phyloP scores from a whole-genome alignment of 805 yeast genomes.

The Candida ipomoeae region DNA sequence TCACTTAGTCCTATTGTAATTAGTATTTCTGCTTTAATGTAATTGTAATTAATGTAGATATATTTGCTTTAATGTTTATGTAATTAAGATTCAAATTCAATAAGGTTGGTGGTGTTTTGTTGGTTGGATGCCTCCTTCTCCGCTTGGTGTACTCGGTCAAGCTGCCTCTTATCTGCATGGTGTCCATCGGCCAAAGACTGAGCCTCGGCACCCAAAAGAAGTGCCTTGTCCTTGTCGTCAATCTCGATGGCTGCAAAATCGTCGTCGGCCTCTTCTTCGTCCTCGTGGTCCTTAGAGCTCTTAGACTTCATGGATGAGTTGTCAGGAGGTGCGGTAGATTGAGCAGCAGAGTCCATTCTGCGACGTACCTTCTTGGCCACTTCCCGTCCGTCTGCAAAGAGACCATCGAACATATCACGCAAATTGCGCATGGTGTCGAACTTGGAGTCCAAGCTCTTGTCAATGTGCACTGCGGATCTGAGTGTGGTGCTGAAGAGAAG shows the following conservation, averaged over 20 bases:
- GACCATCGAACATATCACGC: conserved; percentile 85
- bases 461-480: conserved; percentile 62
- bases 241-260: conserved; percentile 39
- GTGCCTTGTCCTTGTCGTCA: conserved; percentile 43
- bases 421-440: conserved; percentile 54
- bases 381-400: conserved; percentile 86
- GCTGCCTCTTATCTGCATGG: conserved; percentile 10
- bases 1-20: too few relatives aligned
- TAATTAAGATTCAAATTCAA: conserved; percentile 41
- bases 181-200: conserved; percentile 33
- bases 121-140: conserved; percentile 12
- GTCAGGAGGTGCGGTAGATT: conserved; percentile 21
- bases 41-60: too few relatives aligned
- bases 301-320: conserved; percentile 18
- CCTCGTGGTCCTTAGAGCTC: conserved; percentile 16
- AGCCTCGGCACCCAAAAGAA: conserved; percentile 48
- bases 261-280: conserved; percentile 49
- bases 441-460: conserved; percentile 46
- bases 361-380: conserved; percentile 87
- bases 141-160: conserved; percentile 25
- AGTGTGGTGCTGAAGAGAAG: conserved; percentile 70
- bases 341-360: conserved; percentile 73
- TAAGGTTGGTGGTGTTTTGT: conserved; percentile 25
- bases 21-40: too few relatives aligned
- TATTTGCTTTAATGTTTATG: not conserved